Base-by-base conservation (phyloP, 495 filamentous ascomycete species). In the Podospora sp. region DNA sequence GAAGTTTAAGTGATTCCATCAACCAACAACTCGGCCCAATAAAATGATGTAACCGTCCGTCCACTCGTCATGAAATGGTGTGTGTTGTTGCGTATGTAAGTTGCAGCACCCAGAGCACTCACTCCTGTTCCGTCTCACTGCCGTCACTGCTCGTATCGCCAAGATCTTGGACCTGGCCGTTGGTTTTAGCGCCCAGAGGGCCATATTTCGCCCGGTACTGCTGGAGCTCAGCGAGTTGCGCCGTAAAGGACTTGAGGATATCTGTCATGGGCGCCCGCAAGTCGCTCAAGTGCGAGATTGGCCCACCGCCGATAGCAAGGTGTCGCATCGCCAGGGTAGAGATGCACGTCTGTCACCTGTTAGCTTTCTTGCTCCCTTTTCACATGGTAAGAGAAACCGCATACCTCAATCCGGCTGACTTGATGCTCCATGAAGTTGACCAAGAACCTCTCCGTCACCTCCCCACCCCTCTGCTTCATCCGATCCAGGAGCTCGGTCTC, bases 371-470 rank as follows among this genome's bases (percentile, higher is more conserved):
- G 20, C 49, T 62, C 16, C 29, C 50, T 7, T 35, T 18, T 6
- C 16, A 16, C 40, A 50, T 18, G 16, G 25, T 22, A 14, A 27
- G 36, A 24, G 53, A 59, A 61, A 29, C 68, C 46, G 80, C 90
- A 71, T 83, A 95, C 94, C 87, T 99, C 95, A 73, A 99, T 96
- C 65, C 95, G 86, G 65, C 91, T 92, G 65, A 98, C 90, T 80
- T 96, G 92, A 74, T 97, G 94, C 73, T 97, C 94, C 70, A 98
- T 85, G 75, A 98, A 90, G 72, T 91, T 91, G 50, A 94, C 73
- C 71, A 97, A 78, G 73, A 94, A 92, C 22, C 86, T 83, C 79
- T 98, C 95, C 18, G 94, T 91, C 40, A 97, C 84, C 75, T 97
- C 93, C 0, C 92, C 94, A 22, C 91, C 92, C 66, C 89, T 83